Conservation (phyloP, 805 yeast genomes). For the Nakazawaea wickerhamii region DNA sequence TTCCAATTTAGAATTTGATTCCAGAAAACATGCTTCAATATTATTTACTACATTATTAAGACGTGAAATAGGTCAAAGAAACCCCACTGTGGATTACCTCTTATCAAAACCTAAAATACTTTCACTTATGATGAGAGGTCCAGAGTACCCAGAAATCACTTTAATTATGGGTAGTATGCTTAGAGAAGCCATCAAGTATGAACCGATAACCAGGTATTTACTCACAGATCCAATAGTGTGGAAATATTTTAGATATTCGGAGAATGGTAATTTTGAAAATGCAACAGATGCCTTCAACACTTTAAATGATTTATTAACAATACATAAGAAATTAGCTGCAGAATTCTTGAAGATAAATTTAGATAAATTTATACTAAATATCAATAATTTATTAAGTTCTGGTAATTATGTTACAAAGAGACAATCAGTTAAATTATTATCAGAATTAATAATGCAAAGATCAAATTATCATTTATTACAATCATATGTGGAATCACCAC, state of each 20-base stretch:
- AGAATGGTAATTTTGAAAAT: conserved; percentile 74
- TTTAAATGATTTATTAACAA: conserved; percentile 59
- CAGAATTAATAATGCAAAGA: conserved; percentile 65
- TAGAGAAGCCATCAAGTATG: conserved; percentile 80
- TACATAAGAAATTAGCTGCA: conserved; percentile 62
- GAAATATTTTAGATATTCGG: conserved; percentile 78
- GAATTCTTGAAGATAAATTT: conserved; percentile 63
- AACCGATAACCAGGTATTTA: conserved; percentile 56
- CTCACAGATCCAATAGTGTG: conserved; percentile 62
- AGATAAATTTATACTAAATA: conserved; percentile 50
- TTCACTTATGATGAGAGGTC: conserved; percentile 57
- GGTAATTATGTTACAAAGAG: conserved; percentile 89
- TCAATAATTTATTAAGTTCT: conserved; percentile 68
- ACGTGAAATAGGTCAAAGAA: conserved; percentile 67
- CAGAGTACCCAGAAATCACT: conserved; percentile 70
- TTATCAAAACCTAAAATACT: conserved; percentile 62
- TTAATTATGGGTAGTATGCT: conserved; percentile 72
- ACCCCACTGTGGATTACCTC: conserved; percentile 85
- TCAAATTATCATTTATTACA: conserved; percentile 70
- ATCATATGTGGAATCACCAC: conserved; percentile 72
- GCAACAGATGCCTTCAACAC: conserved; percentile 89
- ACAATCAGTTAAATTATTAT: conserved; percentile 75
- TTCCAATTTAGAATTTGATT: conserved; percentile 76
- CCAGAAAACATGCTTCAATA: conserved; percentile 74
- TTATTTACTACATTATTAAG: conserved; percentile 73